Evolutionary conservation across 805 yeast species (phyloP).

Genomic region (Teunomyces gatunensis): DNA sequence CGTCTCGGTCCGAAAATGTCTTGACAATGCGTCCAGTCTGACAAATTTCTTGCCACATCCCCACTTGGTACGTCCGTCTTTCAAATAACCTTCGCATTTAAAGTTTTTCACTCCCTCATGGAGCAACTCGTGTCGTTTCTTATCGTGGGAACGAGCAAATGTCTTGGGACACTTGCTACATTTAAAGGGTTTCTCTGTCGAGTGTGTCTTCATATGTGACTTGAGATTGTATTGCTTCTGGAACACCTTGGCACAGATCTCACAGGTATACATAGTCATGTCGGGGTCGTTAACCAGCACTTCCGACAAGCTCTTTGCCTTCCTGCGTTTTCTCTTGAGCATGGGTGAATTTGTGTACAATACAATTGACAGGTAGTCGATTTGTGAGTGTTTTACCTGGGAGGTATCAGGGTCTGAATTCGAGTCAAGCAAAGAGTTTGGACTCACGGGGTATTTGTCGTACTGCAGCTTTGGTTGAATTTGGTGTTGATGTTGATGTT

Average conservation of each 20-base stretch:
- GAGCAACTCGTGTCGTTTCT: constrained; percentile 71
- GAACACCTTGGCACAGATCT: constrained; percentile 44
- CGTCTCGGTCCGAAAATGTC: constrained; percentile 74
- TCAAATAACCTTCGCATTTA: constrained; percentile 60
- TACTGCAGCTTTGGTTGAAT: background rate
- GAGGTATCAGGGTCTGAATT: constrained; percentile 1
- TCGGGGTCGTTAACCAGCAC: background rate
- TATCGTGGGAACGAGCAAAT: constrained; percentile 76
- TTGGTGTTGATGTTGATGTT: background rate
- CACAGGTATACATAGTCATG: constrained; percentile 32
- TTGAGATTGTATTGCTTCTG: constrained; percentile 50
- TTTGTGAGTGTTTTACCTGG: constrained; percentile 10
- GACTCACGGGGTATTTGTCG: constrained; percentile 5
- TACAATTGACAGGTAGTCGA: constrained; percentile 36
- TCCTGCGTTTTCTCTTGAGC: constrained; percentile 17
- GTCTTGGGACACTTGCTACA: constrained; percentile 64
- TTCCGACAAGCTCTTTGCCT: constrained; percentile 7
- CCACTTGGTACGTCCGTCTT: constrained; percentile 61
- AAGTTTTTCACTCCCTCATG: constrained; percentile 72
- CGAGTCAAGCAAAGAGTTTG: constrained; percentile 3
- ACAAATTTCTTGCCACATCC: constrained; percentile 76
- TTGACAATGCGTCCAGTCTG: constrained; percentile 71
- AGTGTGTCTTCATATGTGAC: constrained; percentile 52
- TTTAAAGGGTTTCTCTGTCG: constrained; percentile 66
- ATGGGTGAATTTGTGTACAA: constrained; percentile 32